Conservation (phyloP, 176 grass and related monocot genomes). For the Triticum urartu region DNA sequence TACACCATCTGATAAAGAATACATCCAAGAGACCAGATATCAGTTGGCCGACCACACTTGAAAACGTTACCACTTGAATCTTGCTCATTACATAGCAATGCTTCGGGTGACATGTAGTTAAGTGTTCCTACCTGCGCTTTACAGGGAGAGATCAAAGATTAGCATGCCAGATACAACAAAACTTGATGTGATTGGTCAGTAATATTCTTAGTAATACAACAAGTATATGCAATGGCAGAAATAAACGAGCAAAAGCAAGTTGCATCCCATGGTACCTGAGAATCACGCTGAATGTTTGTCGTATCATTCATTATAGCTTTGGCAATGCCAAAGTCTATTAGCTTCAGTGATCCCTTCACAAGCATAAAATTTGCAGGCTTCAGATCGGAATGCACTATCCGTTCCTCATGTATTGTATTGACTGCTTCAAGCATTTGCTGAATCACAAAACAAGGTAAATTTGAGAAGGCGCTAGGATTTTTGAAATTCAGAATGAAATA, state of each 20-base stretch:
- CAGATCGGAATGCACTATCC: conserved; percentile 92
- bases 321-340: conserved; percentile 86
- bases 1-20: conserved; percentile 99
- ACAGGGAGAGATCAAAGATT: conserved; percentile 17
- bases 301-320: conserved; percentile 84
- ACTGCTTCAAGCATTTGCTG: conserved; percentile 99
- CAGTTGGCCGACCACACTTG: conserved; percentile 87
- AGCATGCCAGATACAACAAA: background rate
- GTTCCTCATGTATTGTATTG: conserved; percentile 88
- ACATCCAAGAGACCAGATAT: conserved; percentile 98
- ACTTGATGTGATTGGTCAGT: background rate
- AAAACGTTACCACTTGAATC: conserved; percentile 62
- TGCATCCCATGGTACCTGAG: conserved; percentile 56
- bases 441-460: conserved; percentile 32
- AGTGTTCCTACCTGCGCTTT: conserved; percentile 84
- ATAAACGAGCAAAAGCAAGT: background rate
- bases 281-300: conserved; percentile 88
- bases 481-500: conserved; percentile 1
- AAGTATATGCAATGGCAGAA: background rate
- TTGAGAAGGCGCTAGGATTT: background rate
- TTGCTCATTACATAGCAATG: conserved; percentile 82
- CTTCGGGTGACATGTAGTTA: conserved; percentile 99
- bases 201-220: conserved; percentile 13
- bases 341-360: conserved; percentile 75
- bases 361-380: conserved; percentile 95